Base-by-base conservation (phyloP, 2,329 filamentous ascomycete species). In the Cladobotryum mycophilum region DNA sequence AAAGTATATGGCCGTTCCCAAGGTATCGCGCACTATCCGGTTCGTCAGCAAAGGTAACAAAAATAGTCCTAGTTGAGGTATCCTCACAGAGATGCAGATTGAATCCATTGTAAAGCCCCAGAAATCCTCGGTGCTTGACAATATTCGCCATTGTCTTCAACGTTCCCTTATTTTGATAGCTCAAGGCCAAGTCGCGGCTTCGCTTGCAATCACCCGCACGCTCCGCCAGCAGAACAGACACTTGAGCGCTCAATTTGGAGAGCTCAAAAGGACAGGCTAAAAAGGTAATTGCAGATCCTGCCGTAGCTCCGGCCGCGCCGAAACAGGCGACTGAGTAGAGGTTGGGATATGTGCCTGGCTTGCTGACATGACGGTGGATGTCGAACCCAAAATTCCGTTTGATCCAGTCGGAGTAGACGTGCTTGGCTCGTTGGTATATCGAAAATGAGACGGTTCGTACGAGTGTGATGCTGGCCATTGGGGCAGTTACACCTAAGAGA, bases 181-280 rank as follows among this genome's bases (percentile, higher is more conserved):
- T 89, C 49, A 79, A 71, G 18, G 82, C 82, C 46, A 85, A 76
- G 12, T 76, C 76, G 56, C 78, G 82, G 59, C 75, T 80, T 56
- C 78, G 74, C 45, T 68, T 62, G 46, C 56, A 63, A 15, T 58
- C 58, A 7, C 59, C 61, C 13, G 66, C 66, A 6, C 68, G 64
- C 51, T 70, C 66, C 15, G 85, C 85, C 72, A 91, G 81, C 53
- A 92, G 73, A 11, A 90, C 86, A 2, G 89, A 90, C 17, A 93
- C 86, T 66, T 95, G 89, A 14, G 89, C 88, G 65, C 86, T 91
- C 53, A 93, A 76, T 68, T 95, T 95, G n/a, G 88, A 91, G 66
- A 95, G 77, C 67, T 95, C 89, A 64, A 95, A 95, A 1, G 89
- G 89, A 63, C 89, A 95, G 58, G 89, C 88, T 59, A 93, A 81